Conservation (phyloP, 1,284 basidiomycete species). For the Tilletiopsis washingtonensis region DNA sequence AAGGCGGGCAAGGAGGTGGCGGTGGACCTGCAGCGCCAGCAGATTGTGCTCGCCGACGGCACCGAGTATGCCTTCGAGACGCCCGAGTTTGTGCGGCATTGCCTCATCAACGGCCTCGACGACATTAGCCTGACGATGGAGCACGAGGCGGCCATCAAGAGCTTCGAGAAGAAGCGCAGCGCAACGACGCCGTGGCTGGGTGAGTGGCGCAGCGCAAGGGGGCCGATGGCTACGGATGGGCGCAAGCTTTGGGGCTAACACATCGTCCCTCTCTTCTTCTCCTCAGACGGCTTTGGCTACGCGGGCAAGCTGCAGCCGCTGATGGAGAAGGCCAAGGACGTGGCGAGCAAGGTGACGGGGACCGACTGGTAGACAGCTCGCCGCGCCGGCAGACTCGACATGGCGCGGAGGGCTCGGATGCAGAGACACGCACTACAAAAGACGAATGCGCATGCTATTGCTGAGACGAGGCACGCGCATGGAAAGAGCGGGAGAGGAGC, state of each 20-base stretch:
- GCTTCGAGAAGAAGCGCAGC: constrained; percentile 27
- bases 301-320: constrained; percentile 16
- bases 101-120: constrained; percentile 41
- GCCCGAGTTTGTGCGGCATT: constrained; percentile 35
- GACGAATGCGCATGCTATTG: too few species aligned
- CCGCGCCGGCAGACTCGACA: too few species aligned
- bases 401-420: too few species aligned
- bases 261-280: not conserved
- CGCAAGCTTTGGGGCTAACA: not conserved
- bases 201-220: not conserved
- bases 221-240: not conserved
- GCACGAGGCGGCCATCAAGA: constrained; percentile 26
- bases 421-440: too few species aligned
- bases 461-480: too few species aligned
- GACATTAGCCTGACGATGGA: constrained; percentile 43
- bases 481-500: too few species aligned
- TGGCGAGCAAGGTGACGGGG: constrained; percentile 16
- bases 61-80: constrained; percentile 20
- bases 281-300: constrained; percentile 31
- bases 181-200: constrained; percentile 38
- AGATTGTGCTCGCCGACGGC: constrained; percentile 32
- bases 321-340: constrained; percentile 16
- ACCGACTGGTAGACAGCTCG: constrained; percentile 41
- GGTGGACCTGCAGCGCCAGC: constrained; percentile 35
- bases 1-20: constrained; percentile 35